Base-by-base conservation (phyloP, 257 asterid genomes). In the Phtheirospermum japonicum region DNA sequence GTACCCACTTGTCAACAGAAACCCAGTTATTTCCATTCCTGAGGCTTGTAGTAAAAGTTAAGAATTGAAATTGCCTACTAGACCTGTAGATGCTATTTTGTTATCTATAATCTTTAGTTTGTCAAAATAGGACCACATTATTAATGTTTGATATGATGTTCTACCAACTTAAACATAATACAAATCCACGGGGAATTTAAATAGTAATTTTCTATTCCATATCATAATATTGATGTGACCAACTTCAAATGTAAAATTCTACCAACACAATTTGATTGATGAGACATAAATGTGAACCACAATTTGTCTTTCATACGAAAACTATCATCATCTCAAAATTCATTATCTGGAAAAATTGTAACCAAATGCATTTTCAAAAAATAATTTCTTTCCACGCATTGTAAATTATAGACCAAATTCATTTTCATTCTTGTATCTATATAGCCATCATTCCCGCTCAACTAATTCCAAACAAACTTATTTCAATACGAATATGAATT, bases 131-230 rank as follows among this genome's bases (percentile, higher is more conserved):
- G 57, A 19, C 33, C 4, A 6, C 17, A 51, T 19, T 51, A 19
- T 51, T 51, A 20, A 51, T 20, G 16, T 51, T 51, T 13, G 34
- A 51, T 51, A 50, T 50, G 31, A 19, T 50, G 56, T 19, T 50
- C n/a, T 19, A 16, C 30, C 56, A 8, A 50, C 28, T 19, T 50
- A 20, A 50, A 18, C 3, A 50, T 19, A 50, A 20, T 17, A 2
- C 1, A 8, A 7, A 50, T 19, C 28, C 56, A 17, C n/a, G 10
- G 14, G 5, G 17, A 26, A 53, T 26, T 26, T 5, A 53, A 23
- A 10, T 20, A 1, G 8, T 53, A n/a, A 11, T 5, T 28, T 13
- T 28, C 58, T 12, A 53, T 16, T 11, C 5, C 13, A 5, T 16
- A 19, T 4, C 26, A 50, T 50, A 6, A 50, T 50, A 31, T 23